Evolutionary conservation across 768 basidiomycete species (phyloP), one percentile per base, ranked within the genome.

Genomic region (Rhizopogon vesiculosus): DNA sequence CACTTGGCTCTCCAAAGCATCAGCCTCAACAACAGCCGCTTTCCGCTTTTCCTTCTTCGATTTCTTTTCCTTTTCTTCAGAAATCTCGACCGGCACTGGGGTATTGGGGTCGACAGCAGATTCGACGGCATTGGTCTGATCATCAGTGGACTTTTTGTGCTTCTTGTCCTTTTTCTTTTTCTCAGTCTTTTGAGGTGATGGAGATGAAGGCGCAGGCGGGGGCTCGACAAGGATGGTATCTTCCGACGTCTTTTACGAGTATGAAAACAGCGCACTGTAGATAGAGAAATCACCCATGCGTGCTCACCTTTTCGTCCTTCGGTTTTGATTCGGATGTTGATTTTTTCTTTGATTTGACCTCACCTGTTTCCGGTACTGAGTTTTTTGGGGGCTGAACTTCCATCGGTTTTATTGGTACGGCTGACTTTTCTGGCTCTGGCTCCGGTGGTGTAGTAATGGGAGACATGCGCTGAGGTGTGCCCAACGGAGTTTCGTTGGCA

Each of bases 401-500:
- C 4, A 33, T 51, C 18, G 29, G 15, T 6, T 51, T 42, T 45
- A 48, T 1, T 16, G 53, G 25, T 45, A 53, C 50, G 7, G 55
- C 54, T 51, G 62, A 35, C 25, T 55, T 29, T 7, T 50, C 51
- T 19, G 56, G 29, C 9, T 50, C 51, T 19, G 56, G 56, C 25
- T 25, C 25, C 19, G 63, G 39, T 38, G 69, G 62, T 31, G 67
- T 56, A n/a, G 68, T 64, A 46, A 74, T 59, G 28, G 80, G 74
- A 43, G 76, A 75, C 77, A 80, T 79, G 64, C 78, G 77, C 39
- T 57, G 62, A 7, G 86, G 82, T 15, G 83, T 78, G 53, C 89
- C 89, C 53, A 92, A 72, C 41, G 88, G 89, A 33, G 80, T 87
- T 63, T 69, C 79, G 62, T 92, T 92, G 63, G 87, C 81, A 58